phyloP scores from a whole-genome alignment of 1,139 yeast genomes.

The Candida sanyaensis region DNA sequence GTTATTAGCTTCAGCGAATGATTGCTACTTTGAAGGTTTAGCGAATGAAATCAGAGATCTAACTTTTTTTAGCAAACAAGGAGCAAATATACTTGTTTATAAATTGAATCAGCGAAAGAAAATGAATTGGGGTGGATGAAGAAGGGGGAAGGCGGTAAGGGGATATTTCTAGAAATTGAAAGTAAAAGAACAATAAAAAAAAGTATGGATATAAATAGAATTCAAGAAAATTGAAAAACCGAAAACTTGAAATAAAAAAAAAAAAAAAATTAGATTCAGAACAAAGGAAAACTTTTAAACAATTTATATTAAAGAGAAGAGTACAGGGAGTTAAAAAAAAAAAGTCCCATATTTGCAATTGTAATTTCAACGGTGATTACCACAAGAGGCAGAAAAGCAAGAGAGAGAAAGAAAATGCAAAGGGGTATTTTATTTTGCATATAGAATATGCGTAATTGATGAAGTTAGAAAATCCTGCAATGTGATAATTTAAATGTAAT shows the following conservation, averaged over 20 bases:
- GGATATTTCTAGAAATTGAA: no score
- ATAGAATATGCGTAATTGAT: neutral
- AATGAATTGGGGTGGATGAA: neutral
- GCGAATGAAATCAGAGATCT: conserved; percentile 1
- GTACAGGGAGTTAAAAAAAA: no score
- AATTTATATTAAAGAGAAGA: neutral
- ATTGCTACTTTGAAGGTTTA: neutral
- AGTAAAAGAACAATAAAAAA: neutral
- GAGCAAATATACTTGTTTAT: neutral
- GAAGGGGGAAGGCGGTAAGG: no score
- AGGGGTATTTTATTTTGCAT: neutral
- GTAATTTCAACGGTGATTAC: neutral
- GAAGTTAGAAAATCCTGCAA: conserved; percentile 1
- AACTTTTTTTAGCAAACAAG: neutral
- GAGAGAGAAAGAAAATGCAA: neutral
- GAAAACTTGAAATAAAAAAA: neutral
- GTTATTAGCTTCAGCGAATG: neutral
- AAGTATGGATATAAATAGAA: neutral
- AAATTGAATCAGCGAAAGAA: neutral
- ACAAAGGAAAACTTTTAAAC: neutral
- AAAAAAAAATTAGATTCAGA: neutral
- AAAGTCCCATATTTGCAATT: neutral
- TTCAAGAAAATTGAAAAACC: neutral
- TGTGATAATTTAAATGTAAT: conserved; percentile 1
- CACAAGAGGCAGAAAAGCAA: neutral